Base-by-base conservation (phyloP, 2,329 filamentous ascomycete species). In the Dactylonectria estremocensis region DNA sequence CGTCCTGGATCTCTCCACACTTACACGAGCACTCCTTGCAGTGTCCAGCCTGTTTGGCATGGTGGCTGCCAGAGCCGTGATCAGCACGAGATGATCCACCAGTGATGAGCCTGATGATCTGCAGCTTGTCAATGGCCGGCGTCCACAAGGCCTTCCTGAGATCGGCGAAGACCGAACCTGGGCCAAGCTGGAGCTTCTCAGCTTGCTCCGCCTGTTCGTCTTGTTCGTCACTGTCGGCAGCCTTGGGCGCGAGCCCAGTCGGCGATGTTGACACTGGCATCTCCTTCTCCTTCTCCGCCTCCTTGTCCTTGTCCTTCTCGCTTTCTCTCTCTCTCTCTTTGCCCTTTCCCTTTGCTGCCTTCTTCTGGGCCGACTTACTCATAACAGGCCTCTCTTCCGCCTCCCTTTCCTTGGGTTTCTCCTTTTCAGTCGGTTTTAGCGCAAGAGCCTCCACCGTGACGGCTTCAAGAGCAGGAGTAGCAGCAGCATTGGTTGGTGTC, bases 1-100 rank as follows among this genome's bases (percentile, higher is more conserved):
- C 79, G 13, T 81, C 79, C 55, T 79, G 79, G 33, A 83, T 82
- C 69, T 83, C 81, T 7, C 80, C 79, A 57, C 81, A 83, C 60
- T 81, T 82, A 70, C 81, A 83, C 8, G 76, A 72, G 59, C 72
- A 78, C 54, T 82, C 80, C 57, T 80, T 81, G 56, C 81, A 83
- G 37, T 79, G 78, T 5, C 74, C 75, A 2, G 76, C 72, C 54
- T 75, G 77, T 28, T 65, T 75, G 46, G 64, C 69, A 22, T 61
- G 64, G 43, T 60, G 62, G 57, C 69, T 70, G n/a, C 63, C 63
- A 35, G 69, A 64, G 37, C 56, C 67, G 35, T 76, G 71, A 11
- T 80, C 77, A 4, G 72, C 71, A 5, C 78, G 78, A 22, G 78
- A 74, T 20, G 76, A 72, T 35, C 67, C 72, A 61, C 74, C 76